phyloP scores from a whole-genome alignment of 768 basidiomycete species.

The Dacryopinax spathularia region DNA sequence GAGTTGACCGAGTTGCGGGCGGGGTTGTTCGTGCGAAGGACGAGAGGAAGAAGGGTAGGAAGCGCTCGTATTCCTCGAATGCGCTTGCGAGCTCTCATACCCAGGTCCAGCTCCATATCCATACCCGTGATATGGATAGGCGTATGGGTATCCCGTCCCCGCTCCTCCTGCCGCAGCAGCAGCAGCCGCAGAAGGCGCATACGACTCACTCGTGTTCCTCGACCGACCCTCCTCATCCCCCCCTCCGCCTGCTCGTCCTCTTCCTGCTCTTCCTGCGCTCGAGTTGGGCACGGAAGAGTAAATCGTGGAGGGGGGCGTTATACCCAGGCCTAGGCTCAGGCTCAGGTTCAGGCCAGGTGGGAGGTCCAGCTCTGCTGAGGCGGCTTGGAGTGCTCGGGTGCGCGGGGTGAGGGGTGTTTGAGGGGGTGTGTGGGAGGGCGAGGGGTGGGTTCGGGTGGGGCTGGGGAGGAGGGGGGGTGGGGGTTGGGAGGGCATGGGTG shows the following conservation, averaged over 20 bases:
- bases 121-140: too few species aligned
- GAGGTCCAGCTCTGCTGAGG: neutral
- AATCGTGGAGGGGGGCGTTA: neutral
- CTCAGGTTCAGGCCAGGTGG: neutral
- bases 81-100: neutral
- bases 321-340: neutral
- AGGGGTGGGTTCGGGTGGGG: too few species aligned
- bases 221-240: too few species aligned
- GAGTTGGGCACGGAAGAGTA: neutral
- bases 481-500: neutral
- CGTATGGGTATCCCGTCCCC: too few species aligned
- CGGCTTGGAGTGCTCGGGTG: neutral
- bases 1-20: neutral
- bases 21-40: neutral
- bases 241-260: neutral
- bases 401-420: neutral
- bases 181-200: too few species aligned
- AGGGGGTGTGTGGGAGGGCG: neutral
- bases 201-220: too few species aligned
- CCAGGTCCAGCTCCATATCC: too few species aligned
- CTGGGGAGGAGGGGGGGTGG: neutral
- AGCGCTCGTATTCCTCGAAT: neutral
- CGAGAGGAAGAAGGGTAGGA: neutral
- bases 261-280: neutral
- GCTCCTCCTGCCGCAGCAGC: too few species aligned